Base-by-base conservation (phyloP, 176 grass and related monocot genomes). In the Paspalum vaginatum region DNA sequence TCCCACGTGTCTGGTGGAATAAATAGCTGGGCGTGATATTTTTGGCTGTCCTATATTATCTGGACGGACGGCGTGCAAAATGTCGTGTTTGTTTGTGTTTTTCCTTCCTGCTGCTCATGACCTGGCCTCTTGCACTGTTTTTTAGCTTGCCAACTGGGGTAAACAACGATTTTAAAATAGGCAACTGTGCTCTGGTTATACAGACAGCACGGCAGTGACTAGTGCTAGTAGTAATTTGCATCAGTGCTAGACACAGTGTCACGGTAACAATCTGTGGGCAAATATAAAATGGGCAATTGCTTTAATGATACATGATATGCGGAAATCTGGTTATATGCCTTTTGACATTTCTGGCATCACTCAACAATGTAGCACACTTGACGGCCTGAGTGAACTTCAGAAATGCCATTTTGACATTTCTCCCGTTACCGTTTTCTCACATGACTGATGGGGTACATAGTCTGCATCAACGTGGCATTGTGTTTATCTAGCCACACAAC, bases 51-150 rank as follows among this genome's bases (percentile, higher is more conserved):
- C 42, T 27, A 8, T 13, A 61, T 60, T 67, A 54, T 68, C 74
- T 83, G 68, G 60, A 61, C 60, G 68, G 60, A 61, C 60, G 62
- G 54, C 61, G 46, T 63, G 68, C 81, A 70, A 77, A 13, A 4
- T 70, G 65, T 25, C 58, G 13, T 58, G 56, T 22, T 15, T 44
- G 25, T 81, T 75, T 22, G 9, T 44, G 25, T 81, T 75, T n/a
- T 52, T 24, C 2, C 54, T 70, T 41, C n/a, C 63, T 6, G 38
- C 51, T 7, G 37, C 69, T 38, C 27, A 27, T 53, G 80, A 74
- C 32, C 41, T 68, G 75, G 1, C 27, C 67, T 60, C 43, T 11
- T 8, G n/a, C 11, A 22, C 59, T 25, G 4, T 68, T 55, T 55
- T 75, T 27, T 7, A 47, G 41, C 67, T 11, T 79, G 50, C 15